A percentile compares a stretch with the other conserved stretches of the same genome.
Conservation (phyloP, 805 yeast species). For the Wickerhamiella hasegawae region DNA sequence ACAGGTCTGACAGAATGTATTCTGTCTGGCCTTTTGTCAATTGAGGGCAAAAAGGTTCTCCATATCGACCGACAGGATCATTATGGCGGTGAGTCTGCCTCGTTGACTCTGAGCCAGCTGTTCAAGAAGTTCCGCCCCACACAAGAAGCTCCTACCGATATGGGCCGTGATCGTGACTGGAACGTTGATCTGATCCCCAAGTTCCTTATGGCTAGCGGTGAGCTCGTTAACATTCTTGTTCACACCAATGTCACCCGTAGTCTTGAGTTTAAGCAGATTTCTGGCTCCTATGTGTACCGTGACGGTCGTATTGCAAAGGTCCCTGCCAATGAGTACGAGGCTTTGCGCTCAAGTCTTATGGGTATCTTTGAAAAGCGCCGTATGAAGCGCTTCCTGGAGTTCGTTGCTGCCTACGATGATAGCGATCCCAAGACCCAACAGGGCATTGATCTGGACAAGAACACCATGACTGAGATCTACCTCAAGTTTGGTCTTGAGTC, state of each 20-base stretch:
- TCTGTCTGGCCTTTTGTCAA: conserved; percentile 80
- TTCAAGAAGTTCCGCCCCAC: conserved; percentile 79
- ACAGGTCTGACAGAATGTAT: conserved; percentile 94
- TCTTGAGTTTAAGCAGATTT: conserved; percentile 88
- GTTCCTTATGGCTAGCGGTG: conserved; percentile 95
- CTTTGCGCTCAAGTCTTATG: conserved; percentile 80
- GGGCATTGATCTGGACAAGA: conserved; percentile 64
- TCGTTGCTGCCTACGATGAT: conserved; percentile 66
- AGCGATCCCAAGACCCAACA: conserved; percentile 68
- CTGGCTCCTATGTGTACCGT: conserved; percentile 89
- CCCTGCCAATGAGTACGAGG: conserved; percentile 84
- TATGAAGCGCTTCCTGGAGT: conserved; percentile 83
- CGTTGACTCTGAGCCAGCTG: conserved; percentile 28
- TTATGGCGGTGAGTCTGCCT: conserved; percentile 53
- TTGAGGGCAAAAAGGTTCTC: conserved; percentile 94
- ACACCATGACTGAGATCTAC: conserved; percentile 85
- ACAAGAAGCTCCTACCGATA: conserved; percentile 31
- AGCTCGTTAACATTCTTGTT: conserved; percentile 82
- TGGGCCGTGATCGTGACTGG: conserved; percentile 95
- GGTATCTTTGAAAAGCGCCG: conserved; percentile 93
- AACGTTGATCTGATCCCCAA: conserved; percentile 94
- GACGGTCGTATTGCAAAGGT: conserved; percentile 87
- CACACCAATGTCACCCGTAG: conserved; percentile 94
- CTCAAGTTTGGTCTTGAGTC: conserved; percentile 77
- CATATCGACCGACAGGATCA: conserved; percentile 95